Conservation (phyloP, 495 filamentous ascomycete genomes). For the Margaritispora aquatica region DNA sequence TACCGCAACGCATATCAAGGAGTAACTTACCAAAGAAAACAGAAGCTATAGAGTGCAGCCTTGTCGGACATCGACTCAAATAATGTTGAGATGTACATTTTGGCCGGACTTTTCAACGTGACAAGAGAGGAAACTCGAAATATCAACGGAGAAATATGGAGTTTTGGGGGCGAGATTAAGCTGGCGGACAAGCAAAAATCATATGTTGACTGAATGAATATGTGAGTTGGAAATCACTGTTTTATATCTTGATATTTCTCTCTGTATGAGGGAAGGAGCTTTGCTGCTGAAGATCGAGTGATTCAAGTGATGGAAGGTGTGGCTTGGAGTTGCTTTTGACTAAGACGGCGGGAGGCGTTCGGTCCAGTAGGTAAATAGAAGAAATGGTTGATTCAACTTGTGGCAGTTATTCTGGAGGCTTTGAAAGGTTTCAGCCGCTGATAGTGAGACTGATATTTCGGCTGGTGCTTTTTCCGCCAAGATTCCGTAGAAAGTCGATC, state of each 20-base stretch:
- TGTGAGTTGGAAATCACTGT: background rate
- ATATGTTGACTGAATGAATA: slow-evolving; percentile 8
- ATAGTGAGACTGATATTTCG: background rate
- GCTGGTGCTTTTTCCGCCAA: background rate
- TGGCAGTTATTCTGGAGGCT: background rate
- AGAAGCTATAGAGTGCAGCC: background rate
- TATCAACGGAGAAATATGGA: no score
- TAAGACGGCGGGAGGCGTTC: background rate
- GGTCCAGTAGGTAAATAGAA: background rate
- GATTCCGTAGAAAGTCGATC: background rate
- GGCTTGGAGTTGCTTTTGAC: background rate
- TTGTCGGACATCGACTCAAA: background rate
- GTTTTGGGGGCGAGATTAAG: background rate
- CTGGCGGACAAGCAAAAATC: slow-evolving; percentile 2
- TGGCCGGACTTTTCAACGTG: background rate
- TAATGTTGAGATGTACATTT: background rate
- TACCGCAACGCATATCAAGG: background rate
- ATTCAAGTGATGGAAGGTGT: background rate
- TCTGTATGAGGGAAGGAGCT: no score
- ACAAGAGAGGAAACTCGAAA: no score
- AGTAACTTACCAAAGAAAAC: background rate
- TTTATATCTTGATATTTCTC: slow-evolving; percentile 4
- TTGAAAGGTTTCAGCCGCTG: slow-evolving; percentile 4
- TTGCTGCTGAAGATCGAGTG: no score
- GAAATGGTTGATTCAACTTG: slow-evolving; percentile 1